Evolutionary conservation across 441 rosid genomes (phyloP), one percentile per base, ranked within the genome.

Genomic region (California macrophylla): DNA sequence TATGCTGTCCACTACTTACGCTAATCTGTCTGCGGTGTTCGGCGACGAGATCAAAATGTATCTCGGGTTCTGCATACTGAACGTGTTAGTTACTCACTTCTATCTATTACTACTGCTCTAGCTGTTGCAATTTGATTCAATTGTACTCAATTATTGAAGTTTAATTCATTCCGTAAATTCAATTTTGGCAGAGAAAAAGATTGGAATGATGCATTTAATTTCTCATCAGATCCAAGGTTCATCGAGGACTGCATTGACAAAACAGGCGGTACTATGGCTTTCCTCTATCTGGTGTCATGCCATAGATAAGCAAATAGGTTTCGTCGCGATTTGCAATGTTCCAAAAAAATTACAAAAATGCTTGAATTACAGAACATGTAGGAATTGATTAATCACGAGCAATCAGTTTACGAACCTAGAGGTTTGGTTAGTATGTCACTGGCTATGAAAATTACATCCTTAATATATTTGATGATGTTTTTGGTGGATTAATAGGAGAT

Each of bases 121-220:
- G 62, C 26, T 54, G 10, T 21, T 54, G 12, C 13, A n/a, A 12
- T 50, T 32, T 71, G 50, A 58, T 58, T 25, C 4, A 26, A 3
- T 8, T 23, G 0, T 9, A 8, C 36, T 26, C 2, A 3, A 16
- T 16, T 25, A 64, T 66, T 9, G 28, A 15, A 21, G 15, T 64
- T 3, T 42, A 45, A 28, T 56, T 60, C 20, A 12, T 0, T 42
- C 13, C 26, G 2, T 42, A 0, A 38, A 15, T 56, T 58, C 52
- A 66, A 24, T 40, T 84, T 78, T 29, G 72, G 64, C 86, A 91
- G 96, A 71, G 89, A 91, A 75, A 78, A 77, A 68, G 98, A 93
- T 78, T 91, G 92, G 88, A 74, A 88, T 69, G 87, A 73, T 72
- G 96, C 97, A 0, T 93, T 93, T 79, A 89, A 93, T 83, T 93